Base-by-base conservation (phyloP, 192 early-diverging fungal genomes). In the Backusella liffmaniae region DNA sequence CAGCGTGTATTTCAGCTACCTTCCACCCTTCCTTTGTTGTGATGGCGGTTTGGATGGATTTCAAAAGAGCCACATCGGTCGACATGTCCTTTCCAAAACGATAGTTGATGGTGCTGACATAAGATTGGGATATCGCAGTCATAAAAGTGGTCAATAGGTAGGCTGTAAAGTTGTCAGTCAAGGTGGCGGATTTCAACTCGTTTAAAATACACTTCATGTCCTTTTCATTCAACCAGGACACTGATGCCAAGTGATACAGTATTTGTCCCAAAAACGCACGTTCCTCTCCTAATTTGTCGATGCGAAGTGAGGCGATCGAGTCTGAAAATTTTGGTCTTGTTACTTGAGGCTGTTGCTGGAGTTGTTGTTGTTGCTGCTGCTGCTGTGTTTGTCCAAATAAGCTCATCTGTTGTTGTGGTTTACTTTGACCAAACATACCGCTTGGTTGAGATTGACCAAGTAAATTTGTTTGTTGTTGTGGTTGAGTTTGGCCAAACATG, bases 231-330 rank as follows among this genome's bases (percentile, higher is more conserved):
- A 88, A 71, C 34, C 80, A 79, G 51, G 75, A 83, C 39, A 79
- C 80, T 13, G 77, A 84, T 4, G 83, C 76, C 23, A 85, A 72
- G 16, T 76, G 70, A 66, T 83, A 88, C 12, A 88, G 71, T 26
- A 83, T 75, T 5, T 81, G 80, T 15, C 75, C 77, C 7, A 88
- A 71, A 30, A 79, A 76, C 29, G 72, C 72, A 29, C 81, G 80
- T 42, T 86, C 85, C 62, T 83, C 76, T 36, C 46, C 79, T 21
- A 83, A 70, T 37, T 74, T 71, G 1, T 79, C 73, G 2, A 85
- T 79, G 41, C 84, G 80, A 8, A 66, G 15, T 1, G 21, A 18
- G 18, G 35, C 9, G 0, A 34, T 37, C 35, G 34, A 12, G 1
- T 32, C 30, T 23, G 10, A 29, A 26, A 73, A 73, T 67, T 66